Evolutionary conservation across 2,329 filamentous ascomycete genomes (phyloP).

Genomic region (Dryadomyces sulphureus): DNA sequence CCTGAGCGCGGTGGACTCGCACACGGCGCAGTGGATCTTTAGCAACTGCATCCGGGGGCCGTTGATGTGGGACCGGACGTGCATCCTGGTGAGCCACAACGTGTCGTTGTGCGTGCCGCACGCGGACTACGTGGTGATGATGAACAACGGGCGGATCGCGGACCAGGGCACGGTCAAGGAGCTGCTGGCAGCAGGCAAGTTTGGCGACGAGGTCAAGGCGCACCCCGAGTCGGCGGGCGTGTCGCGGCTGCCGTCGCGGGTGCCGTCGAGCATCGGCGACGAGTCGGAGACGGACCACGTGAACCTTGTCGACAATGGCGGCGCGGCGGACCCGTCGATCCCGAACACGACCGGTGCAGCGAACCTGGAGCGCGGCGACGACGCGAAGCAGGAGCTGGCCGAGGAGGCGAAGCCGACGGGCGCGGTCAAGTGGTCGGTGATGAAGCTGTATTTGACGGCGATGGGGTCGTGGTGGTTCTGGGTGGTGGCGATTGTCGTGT

Average conservation of each 20-base stretch:
- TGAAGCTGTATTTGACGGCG: conserved; percentile 68
- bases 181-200: conserved; percentile 71
- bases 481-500: conserved; percentile 59
- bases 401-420: conserved; percentile 72
- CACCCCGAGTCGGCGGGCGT: conserved; percentile 51
- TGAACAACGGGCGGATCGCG: conserved; percentile 73
- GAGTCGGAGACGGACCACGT: conserved; percentile 39
- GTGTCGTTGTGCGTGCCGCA: conserved; percentile 72
- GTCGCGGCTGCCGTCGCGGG: conserved; percentile 63
- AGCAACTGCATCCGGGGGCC: conserved; percentile 80
- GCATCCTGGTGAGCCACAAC: conserved; percentile 93
- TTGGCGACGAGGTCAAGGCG: conserved; percentile 71
- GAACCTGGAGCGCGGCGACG: conserved; percentile 44
- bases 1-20: conserved; percentile 89
- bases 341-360: conserved; percentile 22
- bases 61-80: conserved; percentile 78
- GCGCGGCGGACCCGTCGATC: conserved; percentile 29
- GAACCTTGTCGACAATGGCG: conserved; percentile 37
- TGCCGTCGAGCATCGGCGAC: conserved; percentile 60
- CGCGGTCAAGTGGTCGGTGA: conserved; percentile 75
- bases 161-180: conserved; percentile 64
- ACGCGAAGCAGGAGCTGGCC: conserved; percentile 37
- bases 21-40: conserved; percentile 97
- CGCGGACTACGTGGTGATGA: conserved; percentile 65
- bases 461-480: conserved; percentile 99